Conservation (phyloP, 2,329 filamentous ascomycete species). For the Clarireedia paspali region DNA sequence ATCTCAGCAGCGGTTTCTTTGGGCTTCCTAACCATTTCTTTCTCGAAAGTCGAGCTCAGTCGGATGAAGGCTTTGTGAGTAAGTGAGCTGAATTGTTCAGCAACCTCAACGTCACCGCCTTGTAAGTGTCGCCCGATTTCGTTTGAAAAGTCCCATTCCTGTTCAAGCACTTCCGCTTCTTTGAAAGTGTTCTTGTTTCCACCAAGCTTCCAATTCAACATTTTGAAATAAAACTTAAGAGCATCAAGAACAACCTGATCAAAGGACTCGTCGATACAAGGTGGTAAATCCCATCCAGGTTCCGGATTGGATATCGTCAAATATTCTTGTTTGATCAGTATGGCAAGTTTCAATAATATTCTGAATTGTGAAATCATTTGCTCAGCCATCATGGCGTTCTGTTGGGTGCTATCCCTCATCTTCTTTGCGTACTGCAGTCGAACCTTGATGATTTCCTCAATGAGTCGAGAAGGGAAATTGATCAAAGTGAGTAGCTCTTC, state of each 20-base stretch:
- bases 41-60: conserved; percentile 84
- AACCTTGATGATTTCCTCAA: conserved; percentile 93
- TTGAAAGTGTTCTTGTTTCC: conserved; percentile 99
- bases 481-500: conserved; percentile 93
- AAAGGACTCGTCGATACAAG: conserved; percentile 94
- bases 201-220: conserved; percentile 95
- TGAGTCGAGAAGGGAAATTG: conserved; percentile 91
- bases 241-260: conserved; percentile 87
- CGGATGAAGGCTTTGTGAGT: conserved; percentile 89
- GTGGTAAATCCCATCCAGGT: conserved; percentile 88
- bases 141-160: conserved; percentile 97
- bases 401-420: conserved; percentile 90
- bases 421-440: conserved; percentile 86
- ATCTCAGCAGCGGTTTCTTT: conserved; percentile 81
- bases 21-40: conserved; percentile 75
- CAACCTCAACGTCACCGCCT: conserved; percentile 90
- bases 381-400: conserved; percentile 89
- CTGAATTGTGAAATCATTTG: conserved; percentile 98
- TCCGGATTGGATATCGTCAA: conserved; percentile 76
- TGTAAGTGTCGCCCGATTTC: conserved; percentile 86
- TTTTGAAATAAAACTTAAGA: conserved; percentile 96
- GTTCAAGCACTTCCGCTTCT: conserved; percentile 92
- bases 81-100: conserved; percentile 91
- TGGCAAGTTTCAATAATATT: conserved; percentile 82
- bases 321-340: conserved; percentile 87